Evolutionary conservation across 2,329 filamentous ascomycete genomes (phyloP), one percentile per base, ranked within the genome.

Genomic region (Penicillium sumatraense): DNA sequence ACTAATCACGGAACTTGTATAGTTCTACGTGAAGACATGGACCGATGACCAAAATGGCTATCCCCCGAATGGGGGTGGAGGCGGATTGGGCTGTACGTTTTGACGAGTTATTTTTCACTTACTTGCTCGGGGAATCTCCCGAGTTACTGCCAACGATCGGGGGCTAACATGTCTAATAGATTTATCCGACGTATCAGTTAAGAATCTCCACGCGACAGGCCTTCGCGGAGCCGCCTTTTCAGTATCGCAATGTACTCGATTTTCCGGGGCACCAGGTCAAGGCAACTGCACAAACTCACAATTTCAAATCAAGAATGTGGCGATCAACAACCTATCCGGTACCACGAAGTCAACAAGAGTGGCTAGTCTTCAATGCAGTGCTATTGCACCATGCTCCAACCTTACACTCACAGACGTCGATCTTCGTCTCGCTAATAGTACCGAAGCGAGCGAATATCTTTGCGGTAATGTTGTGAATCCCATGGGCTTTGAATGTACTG

Each of bases 21-120:
- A 44, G 41, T 75, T 63, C 18, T 83, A 83, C 59, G 67, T 86
- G 56, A 86, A 86, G 72, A 86, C 83, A 0, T 86, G 84, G 84
- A 82, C 81, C 0, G 82, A 81, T 16, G 68, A 79, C 9, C 75
- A 75, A 31, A 74, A 75, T 24, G 80, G 81, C 16, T 81, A 78
- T 48, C 81, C 81, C 1, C 83, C 83, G 1, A 86, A 87, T 59
- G 83, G 84, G 14, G 84, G 83, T 2, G 83, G 83, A 10, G 83
- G 81, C 14, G 84, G 83, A 3, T 63, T 80, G 0, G 83, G 83
- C 9, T 75, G 83, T 83, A 65, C 66, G 80, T 64, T 14, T 7
- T 13, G 11, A 9, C 26, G 1, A 31, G n/a, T 13, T 31, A n/a
- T 31, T 31, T 2, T n/a, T 31, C 26, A 38, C 3, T 31, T 31